phyloP scores from a whole-genome alignment of 2,329 filamentous ascomycete species.

The Talaromyces piceae region DNA sequence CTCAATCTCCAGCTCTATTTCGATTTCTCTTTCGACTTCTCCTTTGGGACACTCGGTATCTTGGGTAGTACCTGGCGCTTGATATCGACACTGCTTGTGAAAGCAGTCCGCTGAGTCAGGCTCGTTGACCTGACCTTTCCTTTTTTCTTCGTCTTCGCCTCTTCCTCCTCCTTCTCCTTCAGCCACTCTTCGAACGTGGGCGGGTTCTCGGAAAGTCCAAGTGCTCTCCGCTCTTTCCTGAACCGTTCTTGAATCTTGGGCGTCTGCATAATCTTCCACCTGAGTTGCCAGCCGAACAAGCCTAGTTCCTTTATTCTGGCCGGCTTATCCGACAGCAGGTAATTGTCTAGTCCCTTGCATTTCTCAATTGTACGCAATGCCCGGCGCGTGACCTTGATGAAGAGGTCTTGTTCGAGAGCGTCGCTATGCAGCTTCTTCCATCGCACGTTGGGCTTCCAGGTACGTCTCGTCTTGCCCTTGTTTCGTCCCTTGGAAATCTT shows the following conservation, averaged over 20 bases:
- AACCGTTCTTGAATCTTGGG: constrained; percentile 59
- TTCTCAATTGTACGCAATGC: constrained; percentile 60
- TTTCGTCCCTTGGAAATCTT: constrained; percentile 44
- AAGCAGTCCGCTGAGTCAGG: not conserved
- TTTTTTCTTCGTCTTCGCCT: constrained; percentile 30
- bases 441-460: constrained; percentile 44
- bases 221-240: constrained; percentile 52
- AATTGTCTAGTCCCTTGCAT: constrained; percentile 82
- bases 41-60: not conserved
- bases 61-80: constrained; percentile 11
- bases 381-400: constrained; percentile 39
- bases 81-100: constrained; percentile 25
- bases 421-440: constrained; percentile 41
- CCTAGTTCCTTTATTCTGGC: constrained; percentile 78
- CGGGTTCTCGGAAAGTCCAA: constrained; percentile 55
- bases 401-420: constrained; percentile 36
- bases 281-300: constrained; percentile 78
- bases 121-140: too few relatives aligned
- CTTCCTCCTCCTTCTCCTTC: constrained; percentile 35
- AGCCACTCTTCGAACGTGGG: constrained; percentile 34
- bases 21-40: not conserved
- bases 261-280: constrained; percentile 86
- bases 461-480: constrained; percentile 42
- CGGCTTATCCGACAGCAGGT: constrained; percentile 74
- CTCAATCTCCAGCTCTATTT: constrained; percentile 1